Evolutionary conservation across 2,329 filamentous ascomycete genomes (phyloP).

Genomic region (Gyromitra esculenta): DNA sequence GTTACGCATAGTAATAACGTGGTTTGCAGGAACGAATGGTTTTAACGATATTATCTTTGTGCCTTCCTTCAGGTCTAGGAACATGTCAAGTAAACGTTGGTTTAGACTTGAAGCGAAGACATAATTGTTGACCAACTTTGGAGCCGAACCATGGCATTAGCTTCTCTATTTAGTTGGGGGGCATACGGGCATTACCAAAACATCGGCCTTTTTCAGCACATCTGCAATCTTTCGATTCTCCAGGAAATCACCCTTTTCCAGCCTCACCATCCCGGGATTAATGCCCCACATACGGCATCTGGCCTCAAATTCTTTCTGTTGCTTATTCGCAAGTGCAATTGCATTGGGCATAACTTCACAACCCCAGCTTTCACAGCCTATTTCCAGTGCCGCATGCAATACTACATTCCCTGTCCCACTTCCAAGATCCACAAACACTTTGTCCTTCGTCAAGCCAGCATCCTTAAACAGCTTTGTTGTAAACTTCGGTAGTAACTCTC

Average conservation of each 20-base stretch:
- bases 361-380: slow-evolving; percentile 93
- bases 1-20: slow-evolving; percentile 77
- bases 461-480: slow-evolving; percentile 81
- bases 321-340: slow-evolving; percentile 80
- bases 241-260: slow-evolving; percentile 86
- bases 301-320: slow-evolving; percentile 83
- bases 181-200: slow-evolving; percentile 67
- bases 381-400: slow-evolving; percentile 89
- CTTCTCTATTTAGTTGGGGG: slow-evolving; percentile 6
- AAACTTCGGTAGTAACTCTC: slow-evolving; percentile 87
- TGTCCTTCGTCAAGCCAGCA: slow-evolving; percentile 79
- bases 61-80: slow-evolving; percentile 90
- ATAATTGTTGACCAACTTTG: slow-evolving; percentile 88
- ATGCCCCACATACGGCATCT: slow-evolving; percentile 91
- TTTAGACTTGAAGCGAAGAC: slow-evolving; percentile 91
- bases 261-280: slow-evolving; percentile 77
- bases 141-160: slow-evolving; percentile 11
- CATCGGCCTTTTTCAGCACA: slow-evolving; percentile 83
- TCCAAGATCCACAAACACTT: slow-evolving; percentile 92
- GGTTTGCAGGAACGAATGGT: slow-evolving; percentile 84
- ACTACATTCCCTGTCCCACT: slow-evolving; percentile 97
- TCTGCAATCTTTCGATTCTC: slow-evolving; percentile 75
- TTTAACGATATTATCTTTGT: slow-evolving; percentile 91
- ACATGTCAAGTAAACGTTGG: slow-evolving; percentile 83
- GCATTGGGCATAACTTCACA: slow-evolving; percentile 96